These are phyloP conservation scores for Priceomyces carsonii DNA, from an alignment of 805 yeast genomes.

Conservation along the genomic window DNA sequence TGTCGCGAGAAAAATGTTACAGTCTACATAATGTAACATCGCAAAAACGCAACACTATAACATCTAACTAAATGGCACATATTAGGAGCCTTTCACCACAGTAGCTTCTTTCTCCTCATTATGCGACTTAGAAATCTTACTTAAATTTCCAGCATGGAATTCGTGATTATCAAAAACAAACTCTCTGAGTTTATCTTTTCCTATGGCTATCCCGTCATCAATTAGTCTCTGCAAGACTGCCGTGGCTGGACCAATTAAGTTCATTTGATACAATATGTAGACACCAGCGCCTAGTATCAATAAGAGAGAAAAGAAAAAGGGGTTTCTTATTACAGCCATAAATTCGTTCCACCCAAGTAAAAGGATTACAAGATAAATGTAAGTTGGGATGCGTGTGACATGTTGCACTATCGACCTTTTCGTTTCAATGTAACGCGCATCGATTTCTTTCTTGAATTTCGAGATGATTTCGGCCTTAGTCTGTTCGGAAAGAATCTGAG, in stretches of 20 bases:
- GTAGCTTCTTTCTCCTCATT: not conserved
- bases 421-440: conserved; percentile 81
- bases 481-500: conserved; percentile 55
- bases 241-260: conserved; percentile 75
- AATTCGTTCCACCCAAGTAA: conserved; percentile 96
- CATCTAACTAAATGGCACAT: no score
- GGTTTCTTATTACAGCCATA: conserved; percentile 82
- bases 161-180: conserved; percentile 53
- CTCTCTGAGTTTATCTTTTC: conserved; percentile 60
- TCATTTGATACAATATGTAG: conserved; percentile 68
- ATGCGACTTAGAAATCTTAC: not conserved
- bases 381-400: conserved; percentile 79
- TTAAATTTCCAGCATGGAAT: conserved; percentile 15
- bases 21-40: no score
- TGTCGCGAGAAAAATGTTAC: no score
- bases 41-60: no score
- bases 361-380: conserved; percentile 69
- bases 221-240: conserved; percentile 57
- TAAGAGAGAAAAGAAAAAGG: conserved; percentile 69
- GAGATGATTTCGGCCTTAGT: conserved; percentile 58
- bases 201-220: conserved; percentile 56
- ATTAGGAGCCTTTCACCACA: no score
- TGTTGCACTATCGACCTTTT: conserved; percentile 81
- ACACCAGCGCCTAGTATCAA: conserved; percentile 59
- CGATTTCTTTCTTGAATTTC: conserved; percentile 73